Conservation (phyloP, 1,139 yeast species). For the Kodamaea alishanica region DNA sequence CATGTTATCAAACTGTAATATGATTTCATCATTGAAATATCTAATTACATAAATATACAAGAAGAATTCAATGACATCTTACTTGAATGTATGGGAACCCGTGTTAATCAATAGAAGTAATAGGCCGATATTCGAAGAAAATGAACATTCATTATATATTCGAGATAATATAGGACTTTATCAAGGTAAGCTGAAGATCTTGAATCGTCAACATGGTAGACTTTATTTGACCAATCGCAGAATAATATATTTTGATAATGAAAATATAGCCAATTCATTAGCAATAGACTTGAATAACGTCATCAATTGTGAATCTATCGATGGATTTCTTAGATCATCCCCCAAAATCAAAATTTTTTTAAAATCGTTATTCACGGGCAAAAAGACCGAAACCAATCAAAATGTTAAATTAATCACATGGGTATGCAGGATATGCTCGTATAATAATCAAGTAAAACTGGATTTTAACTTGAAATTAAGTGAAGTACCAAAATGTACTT, state of each 20-base stretch:
- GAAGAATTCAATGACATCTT: constrained; percentile 11
- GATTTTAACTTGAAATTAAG: constrained; percentile 30
- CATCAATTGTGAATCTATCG: constrained; percentile 42
- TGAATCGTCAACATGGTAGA: constrained; percentile 68
- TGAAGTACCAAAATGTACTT: constrained; percentile 55
- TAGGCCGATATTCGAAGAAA: constrained; percentile 40
- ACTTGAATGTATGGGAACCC: constrained; percentile 32
- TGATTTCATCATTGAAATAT: too few relatives aligned
- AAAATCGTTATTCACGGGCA: constrained; percentile 10
- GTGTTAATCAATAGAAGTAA: constrained; percentile 42
- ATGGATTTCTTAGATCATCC: constrained; percentile 71
- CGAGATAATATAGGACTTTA: constrained; percentile 63
- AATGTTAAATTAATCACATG: constrained; percentile 40
- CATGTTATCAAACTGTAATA: too few relatives aligned
- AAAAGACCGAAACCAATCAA: constrained; percentile 4
- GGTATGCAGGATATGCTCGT: constrained; percentile 84
- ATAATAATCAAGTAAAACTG: constrained; percentile 49
- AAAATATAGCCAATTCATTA: constrained; percentile 41
- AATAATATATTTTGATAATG: constrained; percentile 67
- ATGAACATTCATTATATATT: constrained; percentile 44
- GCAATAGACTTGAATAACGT: constrained; percentile 49
- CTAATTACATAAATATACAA: constrained; percentile 1
- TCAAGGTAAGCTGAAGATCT: constrained; percentile 64
- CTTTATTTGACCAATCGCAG: constrained; percentile 72
- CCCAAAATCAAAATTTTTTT: constrained; percentile 59